Evolutionary conservation across 257 asterid genomes (phyloP).

Genomic region (Scutellaria galericulata): DNA sequence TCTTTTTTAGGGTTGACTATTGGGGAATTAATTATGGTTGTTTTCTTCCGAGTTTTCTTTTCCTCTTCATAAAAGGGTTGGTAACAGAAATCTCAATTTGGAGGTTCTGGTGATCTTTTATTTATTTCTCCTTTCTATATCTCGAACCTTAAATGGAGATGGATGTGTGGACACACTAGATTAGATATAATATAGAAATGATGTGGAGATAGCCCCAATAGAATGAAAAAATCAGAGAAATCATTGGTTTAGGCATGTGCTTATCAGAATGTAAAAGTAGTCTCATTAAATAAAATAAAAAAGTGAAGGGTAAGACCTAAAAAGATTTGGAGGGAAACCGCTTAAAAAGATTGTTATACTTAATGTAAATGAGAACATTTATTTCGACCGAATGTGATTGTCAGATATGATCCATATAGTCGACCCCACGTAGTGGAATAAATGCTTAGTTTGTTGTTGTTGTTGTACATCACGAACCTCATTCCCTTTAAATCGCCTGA

Average conservation of each 20-base stretch:
- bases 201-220: not conserved
- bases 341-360: no score
- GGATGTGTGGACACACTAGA: not conserved
- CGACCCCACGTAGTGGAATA: not conserved
- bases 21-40: not conserved
- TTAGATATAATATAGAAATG: not conserved
- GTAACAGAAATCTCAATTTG: not conserved
- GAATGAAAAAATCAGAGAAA: not conserved
- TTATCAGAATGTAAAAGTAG: no score
- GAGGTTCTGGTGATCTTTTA: not conserved
- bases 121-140: not conserved
- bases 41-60: not conserved
- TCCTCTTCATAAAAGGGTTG: not conserved
- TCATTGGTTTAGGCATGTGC: not conserved
- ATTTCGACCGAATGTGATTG: not conserved
- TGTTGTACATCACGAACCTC: not conserved
- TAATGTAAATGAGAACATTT: not conserved
- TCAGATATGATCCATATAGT: not conserved
- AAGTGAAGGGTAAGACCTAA: not conserved
- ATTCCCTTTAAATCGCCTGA: not conserved
- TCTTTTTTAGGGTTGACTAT: not conserved
- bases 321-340: not conserved
- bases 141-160: not conserved
- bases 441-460: not conserved
- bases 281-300: no score